Conservation (phyloP, 352 stramenopile genomes). For the Globisporangium middletonii region DNA sequence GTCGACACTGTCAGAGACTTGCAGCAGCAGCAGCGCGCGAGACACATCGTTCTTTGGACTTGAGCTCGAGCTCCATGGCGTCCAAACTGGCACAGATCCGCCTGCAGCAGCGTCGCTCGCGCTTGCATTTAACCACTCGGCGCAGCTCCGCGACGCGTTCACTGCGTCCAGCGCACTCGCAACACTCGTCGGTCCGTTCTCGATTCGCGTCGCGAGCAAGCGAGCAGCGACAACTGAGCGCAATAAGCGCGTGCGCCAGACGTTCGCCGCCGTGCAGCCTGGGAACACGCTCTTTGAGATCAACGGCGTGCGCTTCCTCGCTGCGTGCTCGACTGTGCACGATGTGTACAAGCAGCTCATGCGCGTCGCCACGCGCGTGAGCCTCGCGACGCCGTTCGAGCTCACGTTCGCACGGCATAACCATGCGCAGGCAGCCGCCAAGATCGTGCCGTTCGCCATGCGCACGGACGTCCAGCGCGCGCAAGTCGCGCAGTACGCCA, state of each 20-base stretch:
- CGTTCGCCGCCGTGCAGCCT: conserved; percentile 29
- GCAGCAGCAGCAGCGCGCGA: background rate
- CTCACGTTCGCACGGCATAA: conserved; percentile 57
- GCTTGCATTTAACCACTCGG: conserved; percentile 3
- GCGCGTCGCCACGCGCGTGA: conserved; percentile 21
- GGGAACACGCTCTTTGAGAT: conserved; percentile 40
- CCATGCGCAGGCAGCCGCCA: conserved; percentile 31
- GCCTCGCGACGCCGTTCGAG: conserved; percentile 37
- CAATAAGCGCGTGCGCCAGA: conserved; percentile 29
- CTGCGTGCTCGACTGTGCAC: conserved; percentile 14
- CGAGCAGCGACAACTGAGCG: conserved; percentile 6
- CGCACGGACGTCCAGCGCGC: conserved; percentile 47
- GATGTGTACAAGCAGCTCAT: conserved; percentile 28
- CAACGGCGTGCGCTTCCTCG: conserved; percentile 37
- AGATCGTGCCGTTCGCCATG: conserved; percentile 54
- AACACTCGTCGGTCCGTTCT: conserved; percentile 25
- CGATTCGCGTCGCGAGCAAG: conserved; percentile 26
- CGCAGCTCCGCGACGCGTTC: no score
- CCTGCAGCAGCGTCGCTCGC: background rate
- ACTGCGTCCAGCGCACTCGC: background rate
- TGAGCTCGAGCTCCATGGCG: conserved; percentile 33
- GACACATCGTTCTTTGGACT: conserved; percentile 35
- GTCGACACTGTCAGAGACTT: background rate
- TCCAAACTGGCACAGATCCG: background rate
- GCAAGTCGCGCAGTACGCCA: conserved; percentile 33